phyloP scores from a whole-genome alignment of 805 yeast species.

The Starmerella lactis-condensi region DNA sequence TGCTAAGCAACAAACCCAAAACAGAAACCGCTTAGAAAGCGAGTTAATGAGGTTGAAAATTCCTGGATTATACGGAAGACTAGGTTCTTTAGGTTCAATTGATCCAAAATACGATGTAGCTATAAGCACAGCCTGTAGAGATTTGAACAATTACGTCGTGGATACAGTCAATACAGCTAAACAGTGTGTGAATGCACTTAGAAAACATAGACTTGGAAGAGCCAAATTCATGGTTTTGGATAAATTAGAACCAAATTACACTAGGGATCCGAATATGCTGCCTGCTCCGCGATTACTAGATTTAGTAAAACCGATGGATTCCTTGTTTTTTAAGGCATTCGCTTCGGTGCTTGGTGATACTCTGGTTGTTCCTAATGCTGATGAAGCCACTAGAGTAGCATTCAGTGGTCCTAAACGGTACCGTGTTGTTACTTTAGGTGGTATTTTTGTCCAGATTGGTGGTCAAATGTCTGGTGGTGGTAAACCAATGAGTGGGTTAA shows the following conservation, averaged over 20 bases:
- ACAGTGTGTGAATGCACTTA: slow-evolving; percentile 60
- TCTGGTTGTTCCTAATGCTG: slow-evolving; percentile 58
- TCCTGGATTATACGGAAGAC: slow-evolving; percentile 68
- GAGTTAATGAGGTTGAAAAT: slow-evolving; percentile 54
- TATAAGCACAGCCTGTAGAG: slow-evolving; percentile 82
- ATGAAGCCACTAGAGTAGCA: slow-evolving; percentile 74
- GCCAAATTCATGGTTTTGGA: slow-evolving; percentile 71
- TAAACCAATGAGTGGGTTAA: slow-evolving; percentile 46
- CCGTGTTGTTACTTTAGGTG: slow-evolving; percentile 84
- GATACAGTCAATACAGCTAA: slow-evolving; percentile 58
- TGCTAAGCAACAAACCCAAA: slow-evolving; percentile 38
- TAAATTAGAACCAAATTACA: slow-evolving; percentile 37
- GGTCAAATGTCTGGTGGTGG: slow-evolving; percentile 99
- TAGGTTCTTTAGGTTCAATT: slow-evolving; percentile 84
- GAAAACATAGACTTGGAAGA: slow-evolving; percentile 70
- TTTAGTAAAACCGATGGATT: slow-evolving; percentile 47
- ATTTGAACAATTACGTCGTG: slow-evolving; percentile 82
- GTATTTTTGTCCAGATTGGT: slow-evolving; percentile 74
- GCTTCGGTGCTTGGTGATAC: slow-evolving; percentile 77
- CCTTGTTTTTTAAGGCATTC: slow-evolving; percentile 67
- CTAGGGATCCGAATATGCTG: slow-evolving; percentile 24
- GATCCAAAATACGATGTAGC: slow-evolving; percentile 84
- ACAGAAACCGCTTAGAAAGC: slow-evolving; percentile 53
- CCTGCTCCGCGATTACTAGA: slow-evolving; percentile 63
- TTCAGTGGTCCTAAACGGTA: slow-evolving; percentile 52